Conservation (phyloP, 257 asterid species). For the Petunia secreta region DNA sequence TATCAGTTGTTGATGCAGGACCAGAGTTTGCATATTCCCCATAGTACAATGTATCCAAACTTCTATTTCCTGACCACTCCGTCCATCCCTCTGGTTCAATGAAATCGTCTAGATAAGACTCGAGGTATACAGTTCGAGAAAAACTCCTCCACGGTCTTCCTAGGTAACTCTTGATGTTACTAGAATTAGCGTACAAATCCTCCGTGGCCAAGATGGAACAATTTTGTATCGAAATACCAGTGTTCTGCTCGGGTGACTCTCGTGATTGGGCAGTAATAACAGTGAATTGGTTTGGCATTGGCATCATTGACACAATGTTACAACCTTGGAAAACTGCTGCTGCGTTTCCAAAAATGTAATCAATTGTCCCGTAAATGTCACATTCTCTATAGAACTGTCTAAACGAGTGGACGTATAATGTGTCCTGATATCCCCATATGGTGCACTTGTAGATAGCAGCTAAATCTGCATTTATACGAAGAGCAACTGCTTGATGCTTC, state of each 20-base stretch:
- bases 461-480: constrained; percentile 72
- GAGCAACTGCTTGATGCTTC: constrained; percentile 90
- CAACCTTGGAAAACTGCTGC: constrained; percentile 80
- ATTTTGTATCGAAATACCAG: constrained; percentile 79
- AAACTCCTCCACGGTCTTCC: constrained; percentile 90
- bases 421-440: constrained; percentile 73
- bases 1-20: constrained; percentile 58
- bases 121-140: constrained; percentile 63
- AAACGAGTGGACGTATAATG: constrained; percentile 75
- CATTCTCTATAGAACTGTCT: constrained; percentile 90
- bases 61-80: constrained; percentile 60
- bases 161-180: constrained; percentile 53
- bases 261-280: constrained; percentile 82
- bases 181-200: constrained; percentile 48
- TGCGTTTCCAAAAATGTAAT: constrained; percentile 90
- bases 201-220: constrained; percentile 68
- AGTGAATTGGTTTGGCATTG: constrained; percentile 64
- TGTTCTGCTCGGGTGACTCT: constrained; percentile 48
- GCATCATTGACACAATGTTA: constrained; percentile 68
- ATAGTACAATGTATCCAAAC: constrained; percentile 65
- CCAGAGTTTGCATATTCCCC: constrained; percentile 83
- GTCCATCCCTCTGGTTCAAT: constrained; percentile 68
- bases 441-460: constrained; percentile 69
- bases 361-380: constrained; percentile 79
- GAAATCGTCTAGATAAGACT: constrained; percentile 62